Base-by-base conservation (phyloP, 306 rosid genomes). In the Urtica urens region DNA sequence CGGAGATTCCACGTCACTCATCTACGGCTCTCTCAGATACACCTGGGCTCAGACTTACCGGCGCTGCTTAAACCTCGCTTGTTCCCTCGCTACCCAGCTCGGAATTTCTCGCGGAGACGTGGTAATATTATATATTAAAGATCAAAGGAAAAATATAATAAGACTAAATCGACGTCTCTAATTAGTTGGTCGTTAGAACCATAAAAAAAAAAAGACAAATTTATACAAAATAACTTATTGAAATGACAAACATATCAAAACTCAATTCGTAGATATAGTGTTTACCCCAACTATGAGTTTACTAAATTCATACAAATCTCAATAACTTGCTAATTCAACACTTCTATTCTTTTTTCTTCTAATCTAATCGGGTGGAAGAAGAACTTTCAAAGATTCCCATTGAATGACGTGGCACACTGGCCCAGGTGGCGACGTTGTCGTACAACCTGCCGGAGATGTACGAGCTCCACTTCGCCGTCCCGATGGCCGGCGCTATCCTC, bases 401-500 rank as follows among this genome's bases (percentile, higher is more conserved):
- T 6, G n/a, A 15, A n/a, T n/a, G n/a, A n/a, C n/a, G n/a, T n/a
- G n/a, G n/a, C n/a, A n/a, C n/a, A n/a, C n/a, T n/a, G n/a, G 27
- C 16, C 5, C 65, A 87, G 96, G 93, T 87, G 50, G 94, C 96
- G 23, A 90, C 77, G 3, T 41, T 83, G 66, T 83, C 82, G 23
- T 80, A 86, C 6, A 87, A 87, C 52, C 54, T 72, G 59, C 93
- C 96, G 6, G 93, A 85, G 24, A 80, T 78, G 76, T 87, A 78
- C 60, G 96, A 87, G 71, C 64, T 87, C 1, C 93, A 87, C 60
- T 87, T 87, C 65, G 96, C 72, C 46, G 87, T 72, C 43, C 93
- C 94, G 46, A 87, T 87, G 96, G 86, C 94, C 3, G 93, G 93
- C 28, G 94, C 79, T 30, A 53, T 87, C 57, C 82, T 87, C 30